Evolutionary conservation across 352 stramenopile species (phyloP), one percentile per base, ranked within the genome.

Genomic region (Pythium aristosporum): DNA sequence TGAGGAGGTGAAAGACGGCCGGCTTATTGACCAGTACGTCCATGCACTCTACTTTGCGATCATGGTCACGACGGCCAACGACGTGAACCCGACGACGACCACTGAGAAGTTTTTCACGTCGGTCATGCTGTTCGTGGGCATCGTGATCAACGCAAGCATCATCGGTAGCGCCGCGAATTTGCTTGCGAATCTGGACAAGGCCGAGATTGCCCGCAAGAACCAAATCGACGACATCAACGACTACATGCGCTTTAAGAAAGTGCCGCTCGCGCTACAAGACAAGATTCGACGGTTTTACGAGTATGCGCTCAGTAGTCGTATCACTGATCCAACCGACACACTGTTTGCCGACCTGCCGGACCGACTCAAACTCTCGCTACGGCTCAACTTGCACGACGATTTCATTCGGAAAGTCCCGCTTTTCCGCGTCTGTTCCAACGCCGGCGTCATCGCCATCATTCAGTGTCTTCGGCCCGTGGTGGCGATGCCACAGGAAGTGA

Each of bases 161-260:
- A 90, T 93, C 32, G 84, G 84, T 77, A 89, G 78, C 30, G 82
- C 82, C 16, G 77, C 82, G 5, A 93, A 91, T 48, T 55, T 93
- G 44, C 63, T 93, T 8, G 77, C 79, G 8, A 93, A 93, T 43
- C 58, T 93, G 36, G 80, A 91, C 73, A 89, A 90, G 30, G 77
- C 79, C 12, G 77, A 84, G 51, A 88, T 91, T 18, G 80, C 80
- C 0, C 80, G 83, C 7, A 91, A 93, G 62, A 82, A 87, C 49
- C 80, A 93, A 47, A 85, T 93, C 69, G 82, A 91, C 65, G 78
- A 64, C 11, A 90, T 93, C 47, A 91, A 93, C 61, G 80, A 87
- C 61, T 91, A 90, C 60, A 71, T 93, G 52, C 80, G 82, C 11
- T 93, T 93, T 63, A 89, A 90, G 63, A 91, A 93, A 69, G 75